Evolutionary conservation across 1,284 basidiomycete genomes (phyloP).

Genomic region (Stereum hirsutum): DNA sequence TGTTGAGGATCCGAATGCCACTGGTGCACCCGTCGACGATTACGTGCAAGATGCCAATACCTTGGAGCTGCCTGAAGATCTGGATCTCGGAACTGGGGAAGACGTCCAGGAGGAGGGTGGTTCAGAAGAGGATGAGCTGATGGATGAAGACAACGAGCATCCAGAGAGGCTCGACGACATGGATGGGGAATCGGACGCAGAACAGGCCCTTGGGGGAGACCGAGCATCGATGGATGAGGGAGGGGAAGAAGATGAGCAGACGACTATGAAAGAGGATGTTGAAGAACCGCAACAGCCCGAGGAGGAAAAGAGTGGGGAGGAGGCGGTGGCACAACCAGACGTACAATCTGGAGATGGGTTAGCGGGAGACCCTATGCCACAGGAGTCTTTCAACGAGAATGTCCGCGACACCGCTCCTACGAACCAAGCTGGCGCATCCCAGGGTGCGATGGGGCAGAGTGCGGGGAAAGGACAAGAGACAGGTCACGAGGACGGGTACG

Average conservation of each 20-base stretch:
- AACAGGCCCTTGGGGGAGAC: background rate
- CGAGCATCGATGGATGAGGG: background rate
- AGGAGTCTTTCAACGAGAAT: slow-evolving; percentile 11
- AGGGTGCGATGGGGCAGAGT: slow-evolving; percentile 11
- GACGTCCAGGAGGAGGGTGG: background rate
- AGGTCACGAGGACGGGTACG: slow-evolving; percentile 9
- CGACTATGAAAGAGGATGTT: slow-evolving; percentile 1
- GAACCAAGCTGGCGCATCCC: slow-evolving; percentile 3
- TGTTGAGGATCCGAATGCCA: slow-evolving; percentile 11
- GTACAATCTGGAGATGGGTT: slow-evolving; percentile 24
- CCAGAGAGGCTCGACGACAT: background rate
- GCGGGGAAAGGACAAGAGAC: slow-evolving; percentile 7
- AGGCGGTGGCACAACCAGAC: slow-evolving; percentile 30
- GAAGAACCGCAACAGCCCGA: background rate
- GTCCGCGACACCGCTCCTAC: slow-evolving; percentile 3
- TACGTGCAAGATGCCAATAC: slow-evolving; percentile 9
- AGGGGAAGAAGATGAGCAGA: slow-evolving; percentile 6
- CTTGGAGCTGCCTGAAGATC: slow-evolving; percentile 11
- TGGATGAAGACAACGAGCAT: background rate
- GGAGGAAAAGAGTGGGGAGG: slow-evolving; percentile 1
- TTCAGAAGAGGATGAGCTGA: slow-evolving; percentile 1
- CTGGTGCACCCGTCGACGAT: slow-evolving; percentile 11
- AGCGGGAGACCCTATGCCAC: slow-evolving; percentile 6
- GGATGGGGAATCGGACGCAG: slow-evolving; percentile 12
- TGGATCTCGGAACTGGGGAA: slow-evolving; percentile 5